These are phyloP conservation scores for Fonsecaea nubica DNA, from an alignment of 2,329 filamentous ascomycete species.

Conservation along the genomic window DNA sequence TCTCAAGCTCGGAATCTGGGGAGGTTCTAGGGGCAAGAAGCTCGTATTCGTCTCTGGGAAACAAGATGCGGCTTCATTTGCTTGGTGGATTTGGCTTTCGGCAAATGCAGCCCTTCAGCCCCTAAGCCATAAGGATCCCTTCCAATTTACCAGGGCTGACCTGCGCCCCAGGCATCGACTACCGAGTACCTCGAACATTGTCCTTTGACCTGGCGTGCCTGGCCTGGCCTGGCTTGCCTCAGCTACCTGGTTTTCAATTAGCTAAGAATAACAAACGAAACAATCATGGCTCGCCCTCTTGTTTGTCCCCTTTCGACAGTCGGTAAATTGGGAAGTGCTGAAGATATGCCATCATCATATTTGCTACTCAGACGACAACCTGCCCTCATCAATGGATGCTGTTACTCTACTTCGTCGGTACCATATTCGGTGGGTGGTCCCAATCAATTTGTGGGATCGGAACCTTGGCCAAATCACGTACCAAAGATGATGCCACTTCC, in stretches of 20 bases:
- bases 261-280: neutral
- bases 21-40: neutral
- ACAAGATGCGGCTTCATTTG: neutral
- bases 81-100: neutral
- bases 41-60: neutral
- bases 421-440: too few relatives aligned
- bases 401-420: too few relatives aligned
- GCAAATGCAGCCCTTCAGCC: neutral
- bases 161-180: neutral
- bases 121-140: neutral
- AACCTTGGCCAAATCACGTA: neutral
- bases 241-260: neutral
- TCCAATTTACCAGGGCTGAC: neutral
- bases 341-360: neutral
- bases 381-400: too few relatives aligned
- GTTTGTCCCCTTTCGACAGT: neutral
- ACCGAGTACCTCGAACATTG: too few relatives aligned
- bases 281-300: too few relatives aligned
- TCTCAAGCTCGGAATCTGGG: too few relatives aligned
- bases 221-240: neutral
- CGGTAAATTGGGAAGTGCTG: neutral
- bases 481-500: neutral
- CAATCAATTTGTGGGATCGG: neutral
- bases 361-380: neutral
- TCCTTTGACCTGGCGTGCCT: neutral